Evolutionary conservation across 495 filamentous ascomycete genomes (phyloP).

Genomic region (Bryoglossum gracile): DNA sequence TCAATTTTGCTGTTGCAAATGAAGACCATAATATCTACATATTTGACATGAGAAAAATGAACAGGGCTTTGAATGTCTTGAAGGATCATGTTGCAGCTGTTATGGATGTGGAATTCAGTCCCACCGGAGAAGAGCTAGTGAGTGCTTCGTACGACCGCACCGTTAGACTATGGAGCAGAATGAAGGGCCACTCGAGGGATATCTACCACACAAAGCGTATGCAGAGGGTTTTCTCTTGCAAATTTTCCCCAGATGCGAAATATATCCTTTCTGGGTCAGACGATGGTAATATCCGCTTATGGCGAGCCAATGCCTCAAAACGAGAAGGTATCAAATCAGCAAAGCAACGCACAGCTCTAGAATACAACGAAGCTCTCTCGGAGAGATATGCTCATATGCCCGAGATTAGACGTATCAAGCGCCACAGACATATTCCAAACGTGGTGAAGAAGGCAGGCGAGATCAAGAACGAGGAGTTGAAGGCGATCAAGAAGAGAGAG

Average conservation of each 20-base stretch:
- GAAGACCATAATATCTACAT: conserved; percentile 56
- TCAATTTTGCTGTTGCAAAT: conserved; percentile 79
- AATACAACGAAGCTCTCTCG: conserved; percentile 82
- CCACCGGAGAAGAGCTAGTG: conserved; percentile 90
- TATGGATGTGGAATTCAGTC: conserved; percentile 93
- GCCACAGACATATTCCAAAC: conserved; percentile 89
- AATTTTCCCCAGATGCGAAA: conserved; percentile 80
- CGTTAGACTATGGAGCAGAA: conserved; percentile 71
- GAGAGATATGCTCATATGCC: conserved; percentile 92
- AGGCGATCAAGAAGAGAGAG: conserved; percentile 76
- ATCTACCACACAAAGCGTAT: conserved; percentile 97
- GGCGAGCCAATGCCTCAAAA: conserved; percentile 82
- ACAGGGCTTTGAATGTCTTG: conserved; percentile 79
- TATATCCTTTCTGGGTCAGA: conserved; percentile 81
- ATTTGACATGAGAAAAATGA: conserved; percentile 82
- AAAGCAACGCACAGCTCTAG: conserved; percentile 74
- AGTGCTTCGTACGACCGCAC: conserved; percentile 82
- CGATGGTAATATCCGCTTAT: conserved; percentile 89
- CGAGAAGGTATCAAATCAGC: conserved; percentile 80
- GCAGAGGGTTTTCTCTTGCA: conserved; percentile 87
- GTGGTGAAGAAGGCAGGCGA: conserved; percentile 94
- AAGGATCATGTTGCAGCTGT: conserved; percentile 95
- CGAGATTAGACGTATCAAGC: conserved; percentile 81
- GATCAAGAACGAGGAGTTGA: conserved; percentile 89
- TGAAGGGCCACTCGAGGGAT: conserved; percentile 77